These are phyloP conservation scores for Prunus fruticosa DNA, from an alignment of 306 rosid genomes.

Conservation along the genomic window DNA sequence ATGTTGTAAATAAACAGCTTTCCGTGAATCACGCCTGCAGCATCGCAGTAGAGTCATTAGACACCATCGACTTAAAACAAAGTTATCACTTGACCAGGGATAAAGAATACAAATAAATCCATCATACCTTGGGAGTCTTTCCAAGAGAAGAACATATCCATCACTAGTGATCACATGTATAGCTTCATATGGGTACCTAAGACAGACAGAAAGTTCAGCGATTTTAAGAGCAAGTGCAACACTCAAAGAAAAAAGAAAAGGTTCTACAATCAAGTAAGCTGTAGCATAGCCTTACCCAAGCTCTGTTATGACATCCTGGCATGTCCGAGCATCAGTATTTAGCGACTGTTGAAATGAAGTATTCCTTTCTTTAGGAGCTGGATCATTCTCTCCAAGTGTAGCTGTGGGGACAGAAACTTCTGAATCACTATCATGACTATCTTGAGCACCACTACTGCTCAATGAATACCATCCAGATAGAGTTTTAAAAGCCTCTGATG, in stretches of 20 bases:
- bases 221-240: slow-evolving; percentile 14
- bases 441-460: slow-evolving; percentile 19
- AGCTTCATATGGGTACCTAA: slow-evolving; percentile 91
- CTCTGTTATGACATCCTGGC: slow-evolving; percentile 94
- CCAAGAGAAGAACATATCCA: slow-evolving; percentile 90
- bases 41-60: slow-evolving; percentile 27
- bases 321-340: slow-evolving; percentile 90
- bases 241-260: slow-evolving; percentile 1
- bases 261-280: slow-evolving; percentile 8
- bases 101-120: neutral
- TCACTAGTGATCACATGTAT: slow-evolving; percentile 78
- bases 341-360: slow-evolving; percentile 50
- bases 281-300: slow-evolving; percentile 58
- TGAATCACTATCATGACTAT: slow-evolving; percentile 21
- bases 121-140: slow-evolving; percentile 87
- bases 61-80: neutral
- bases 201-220: slow-evolving; percentile 16
- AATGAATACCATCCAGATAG: slow-evolving; percentile 40
- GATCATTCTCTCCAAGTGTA: slow-evolving; percentile 54
- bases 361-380: slow-evolving; percentile 41
- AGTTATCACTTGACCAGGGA: neutral
- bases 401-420: slow-evolving; percentile 39
- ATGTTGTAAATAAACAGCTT: slow-evolving; percentile 90
- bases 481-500: slow-evolving; percentile 50
- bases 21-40: slow-evolving; percentile 83